Base-by-base conservation (phyloP, 2,329 filamentous ascomycete species). In the Epichloe brachyelytri region DNA sequence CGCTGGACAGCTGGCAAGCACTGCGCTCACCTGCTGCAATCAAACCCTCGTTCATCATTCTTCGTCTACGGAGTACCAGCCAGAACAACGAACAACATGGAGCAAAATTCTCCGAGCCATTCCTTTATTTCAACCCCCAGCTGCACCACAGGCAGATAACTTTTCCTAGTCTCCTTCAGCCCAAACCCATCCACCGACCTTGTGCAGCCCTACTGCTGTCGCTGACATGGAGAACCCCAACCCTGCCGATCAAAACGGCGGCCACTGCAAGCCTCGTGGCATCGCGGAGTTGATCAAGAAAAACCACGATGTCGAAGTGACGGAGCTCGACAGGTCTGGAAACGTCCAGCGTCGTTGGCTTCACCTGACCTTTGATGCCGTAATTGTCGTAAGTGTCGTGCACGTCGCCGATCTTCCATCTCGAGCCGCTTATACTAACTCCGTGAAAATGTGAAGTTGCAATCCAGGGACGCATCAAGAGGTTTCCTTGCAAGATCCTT, bases 281-380 rank as follows among this genome's bases (percentile, higher is more conserved):
- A 55, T 65, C 17, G 55, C 58, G 5, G 46, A 51, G 1, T 54
- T 61, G 12, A 54, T 67, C 26, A 58, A 59, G 5, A 56, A 53
- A 20, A 58, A 58, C 12, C 46, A 54, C 22, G 59, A 61, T 4
- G 52, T 68, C 10, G 61, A 68, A 26, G 56, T 71, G 3, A 39
- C 58, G 2, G 69, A 71, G 54, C 60, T 68, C 2, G 69, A 70
- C 55, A 69, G 63, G 48, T 64, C 67, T 0, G 69, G 67, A 4
- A 60, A 67, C 34, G 50, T 66, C 8, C 61, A 64, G 19, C 60
- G 63, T 15, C 58, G 57, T 33, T 71, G 68, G 68, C 54, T 60
- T 8, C 67, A 69, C 22, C 57, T 56, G 1, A 50, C 58, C 4
- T 57, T 56, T 38, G 59, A 62, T 19, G 51, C 53, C 19, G 55